A percentile compares a stretch with the other conserved stretches of the same genome.
Evolutionary conservation across 805 yeast genomes (phyloP).

Genomic region (Cyberlindnera xishuangbannaensis): DNA sequence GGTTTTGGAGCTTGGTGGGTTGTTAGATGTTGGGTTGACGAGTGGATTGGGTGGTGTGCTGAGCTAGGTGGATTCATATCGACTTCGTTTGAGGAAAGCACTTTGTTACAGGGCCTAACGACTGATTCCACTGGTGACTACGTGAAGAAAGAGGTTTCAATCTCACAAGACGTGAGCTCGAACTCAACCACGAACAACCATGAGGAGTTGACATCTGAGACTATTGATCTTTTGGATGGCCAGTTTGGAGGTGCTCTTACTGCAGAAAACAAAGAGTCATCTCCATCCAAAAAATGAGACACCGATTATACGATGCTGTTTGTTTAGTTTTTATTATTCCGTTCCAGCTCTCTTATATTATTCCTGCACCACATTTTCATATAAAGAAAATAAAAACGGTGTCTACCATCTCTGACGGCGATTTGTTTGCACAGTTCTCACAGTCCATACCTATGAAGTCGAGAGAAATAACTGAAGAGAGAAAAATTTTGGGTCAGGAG

Average conservation of each 20-base stretch:
- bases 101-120: conserved; percentile 3
- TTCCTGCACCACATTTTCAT: neutral
- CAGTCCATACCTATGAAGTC: neutral
- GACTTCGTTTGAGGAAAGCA: conserved; percentile 6
- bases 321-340: neutral
- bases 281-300: too few relatives aligned
- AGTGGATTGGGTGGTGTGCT: conserved; percentile 60
- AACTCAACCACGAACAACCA: neutral
- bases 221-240: conserved; percentile 20
- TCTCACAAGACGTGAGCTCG: conserved; percentile 1
- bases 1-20: conserved; percentile 75
- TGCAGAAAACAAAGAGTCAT: too few relatives aligned
- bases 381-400: too few relatives aligned
- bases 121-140: too few relatives aligned
- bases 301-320: too few relatives aligned
- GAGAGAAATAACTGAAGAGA: neutral
- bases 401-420: too few relatives aligned
- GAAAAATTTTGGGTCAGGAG: neutral
- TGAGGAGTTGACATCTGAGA: conserved; percentile 5
- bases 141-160: conserved; percentile 3
- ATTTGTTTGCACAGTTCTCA: neutral
- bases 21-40: conserved; percentile 70
- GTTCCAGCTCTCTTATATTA: neutral
- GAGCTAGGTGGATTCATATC: conserved; percentile 52
- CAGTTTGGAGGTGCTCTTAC: conserved; percentile 17